Base-by-base conservation (phyloP, 805 yeast species). In the Nakazawaea anatomiae region DNA sequence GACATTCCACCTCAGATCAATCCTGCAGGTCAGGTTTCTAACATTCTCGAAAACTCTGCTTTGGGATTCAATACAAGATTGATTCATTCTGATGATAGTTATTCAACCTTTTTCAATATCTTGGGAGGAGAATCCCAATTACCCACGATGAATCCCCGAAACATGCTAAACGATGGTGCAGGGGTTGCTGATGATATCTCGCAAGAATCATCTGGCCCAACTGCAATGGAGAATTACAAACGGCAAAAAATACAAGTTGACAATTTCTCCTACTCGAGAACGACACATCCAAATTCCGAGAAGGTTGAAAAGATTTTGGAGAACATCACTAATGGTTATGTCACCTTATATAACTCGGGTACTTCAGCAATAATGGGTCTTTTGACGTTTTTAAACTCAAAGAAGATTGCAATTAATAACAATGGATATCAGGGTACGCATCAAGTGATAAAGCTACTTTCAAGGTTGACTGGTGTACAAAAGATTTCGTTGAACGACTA, bases 361-460 rank as follows among this genome's bases (percentile, higher is more conserved):
- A 66, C 80, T 6, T 66, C 76, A 30, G 81, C 83, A 0, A 75
- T 76, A 43, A 70, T 67, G 70, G 83, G 80, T 1, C 69, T 74
- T 14, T 58, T 78, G 53, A 74, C 79, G 29, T 68, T 67, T 52
- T 60, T 71, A 46, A 77, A 77, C 55, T 82, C 82, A 1, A 67
- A 68, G 39, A 65, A 60, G 11, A 59, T 79, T 6, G 67, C 71
- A 48, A 71, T 77, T 42, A 77, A 77, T 34, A 65, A 73, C 39
- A 73, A 75, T 0, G 73, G 73, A 10, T 79, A 76, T 59, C 80
- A 75, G 57, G 83, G 83, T 2, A 71, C 79, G 41, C 79, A 72
- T 54, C 75, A 76, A 44, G 77, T 77, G 28, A 70, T 74, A 29
- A 64, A 70, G 34, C 60, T 78, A n/a, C 65, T 74, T 41, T 60